Evolutionary conservation across 2,329 filamentous ascomycete genomes (phyloP).

Genomic region (Fusarium sublunatum): DNA sequence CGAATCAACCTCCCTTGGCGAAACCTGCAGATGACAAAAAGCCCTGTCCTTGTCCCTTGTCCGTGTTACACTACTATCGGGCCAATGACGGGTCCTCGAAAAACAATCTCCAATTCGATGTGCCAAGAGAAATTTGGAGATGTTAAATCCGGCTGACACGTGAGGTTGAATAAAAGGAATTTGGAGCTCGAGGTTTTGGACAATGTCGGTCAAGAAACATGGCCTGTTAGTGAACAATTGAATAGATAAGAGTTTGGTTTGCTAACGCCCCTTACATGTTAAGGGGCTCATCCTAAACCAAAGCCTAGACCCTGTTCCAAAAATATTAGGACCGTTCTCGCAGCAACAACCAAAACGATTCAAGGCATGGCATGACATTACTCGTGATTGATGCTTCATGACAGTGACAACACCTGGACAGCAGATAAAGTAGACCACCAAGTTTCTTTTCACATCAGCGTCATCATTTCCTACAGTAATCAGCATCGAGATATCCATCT

Average conservation of each 20-base stretch:
- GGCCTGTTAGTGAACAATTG: not conserved
- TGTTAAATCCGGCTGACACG: constrained; percentile 11
- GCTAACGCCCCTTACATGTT: not conserved
- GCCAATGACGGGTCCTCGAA: constrained; percentile 21
- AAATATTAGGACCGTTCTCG: constrained; percentile 28
- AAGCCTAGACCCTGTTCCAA: constrained; percentile 13
- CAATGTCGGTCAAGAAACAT: constrained; percentile 7
- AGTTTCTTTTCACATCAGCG: not conserved
- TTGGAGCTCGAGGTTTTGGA: not conserved
- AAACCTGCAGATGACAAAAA: constrained; percentile 1
- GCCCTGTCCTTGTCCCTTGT: constrained; percentile 23
- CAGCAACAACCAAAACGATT: constrained; percentile 9
- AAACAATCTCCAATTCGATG: constrained; percentile 29
- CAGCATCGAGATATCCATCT: not conserved
- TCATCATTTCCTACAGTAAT: constrained; percentile 3
- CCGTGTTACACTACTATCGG: constrained; percentile 22
- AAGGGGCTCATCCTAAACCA: constrained; percentile 4
- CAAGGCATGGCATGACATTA: constrained; percentile 10
- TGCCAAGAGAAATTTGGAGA: constrained; percentile 26
- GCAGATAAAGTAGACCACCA: too few species aligned
- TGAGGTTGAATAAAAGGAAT: constrained; percentile 13
- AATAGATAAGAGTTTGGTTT: too few species aligned
- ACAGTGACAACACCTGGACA: too few species aligned
- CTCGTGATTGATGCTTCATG: constrained; percentile 10
- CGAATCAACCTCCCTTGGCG: constrained; percentile 4